Evolutionary conservation across 2,329 filamentous ascomycete genomes (phyloP).

Genomic region (Sclerotinia minor): DNA sequence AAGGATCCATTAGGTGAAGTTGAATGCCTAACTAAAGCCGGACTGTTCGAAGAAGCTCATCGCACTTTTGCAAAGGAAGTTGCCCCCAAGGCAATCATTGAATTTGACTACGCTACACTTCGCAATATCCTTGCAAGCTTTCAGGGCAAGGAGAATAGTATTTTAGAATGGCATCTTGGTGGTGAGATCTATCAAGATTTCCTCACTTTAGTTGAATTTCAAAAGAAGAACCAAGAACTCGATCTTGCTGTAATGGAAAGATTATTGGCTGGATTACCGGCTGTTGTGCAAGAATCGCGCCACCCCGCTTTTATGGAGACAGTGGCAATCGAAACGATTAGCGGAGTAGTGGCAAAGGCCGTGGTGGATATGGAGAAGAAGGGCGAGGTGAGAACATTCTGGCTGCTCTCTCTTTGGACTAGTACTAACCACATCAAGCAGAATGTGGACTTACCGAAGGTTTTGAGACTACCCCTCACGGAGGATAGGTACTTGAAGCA

Average conservation of each 20-base stretch:
- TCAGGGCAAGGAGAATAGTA: conserved; percentile 57
- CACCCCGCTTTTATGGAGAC: conserved; percentile 54
- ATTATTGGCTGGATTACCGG: conserved; percentile 57
- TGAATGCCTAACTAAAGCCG: conserved; percentile 75
- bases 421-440: conserved; percentile 30
- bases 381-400: conserved; percentile 53
- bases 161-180: conserved; percentile 74
- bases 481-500: conserved; percentile 72
- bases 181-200: conserved; percentile 75
- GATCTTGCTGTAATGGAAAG: conserved; percentile 54
- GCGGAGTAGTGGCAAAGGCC: conserved; percentile 67
- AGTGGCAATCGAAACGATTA: conserved; percentile 82
- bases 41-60: conserved; percentile 78
- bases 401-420: conserved; percentile 1
- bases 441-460: conserved; percentile 48
- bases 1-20: conserved; percentile 72
- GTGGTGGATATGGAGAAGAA: conserved; percentile 57
- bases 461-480: conserved; percentile 65
- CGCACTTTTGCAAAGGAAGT: conserved; percentile 77
- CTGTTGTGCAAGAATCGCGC: conserved; percentile 45
- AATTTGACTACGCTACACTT: conserved; percentile 73
- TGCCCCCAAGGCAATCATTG: conserved; percentile 78
- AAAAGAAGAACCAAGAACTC: conserved; percentile 45
- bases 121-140: conserved; percentile 72
- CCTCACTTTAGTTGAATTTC: conserved; percentile 52